These are phyloP conservation scores for Gastrolobium bilobum DNA, from an alignment of 306 rosid species.

Conservation along the genomic window DNA sequence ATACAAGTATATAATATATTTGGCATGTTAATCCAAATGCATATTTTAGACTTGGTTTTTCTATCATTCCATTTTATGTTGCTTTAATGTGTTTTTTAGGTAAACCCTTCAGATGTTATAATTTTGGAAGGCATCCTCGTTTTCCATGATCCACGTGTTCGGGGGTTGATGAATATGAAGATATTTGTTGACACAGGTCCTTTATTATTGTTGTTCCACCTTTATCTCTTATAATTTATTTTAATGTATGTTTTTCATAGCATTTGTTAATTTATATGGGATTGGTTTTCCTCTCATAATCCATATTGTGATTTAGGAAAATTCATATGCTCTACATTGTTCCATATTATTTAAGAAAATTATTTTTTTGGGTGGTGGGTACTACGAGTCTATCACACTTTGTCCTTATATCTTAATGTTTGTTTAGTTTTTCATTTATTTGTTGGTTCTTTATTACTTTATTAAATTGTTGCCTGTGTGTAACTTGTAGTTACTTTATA, in stretches of 20 bases:
- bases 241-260: slow-evolving; percentile 18
- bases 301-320: slow-evolving; percentile 2
- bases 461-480: background rate
- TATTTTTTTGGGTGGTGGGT: background rate
- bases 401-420: background rate
- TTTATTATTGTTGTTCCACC: slow-evolving; percentile 49
- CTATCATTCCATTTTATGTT: slow-evolving; percentile 32
- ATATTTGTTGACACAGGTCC: slow-evolving; percentile 99
- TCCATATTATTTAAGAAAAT: slow-evolving; percentile 1
- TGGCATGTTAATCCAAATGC: slow-evolving; percentile 30
- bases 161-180: slow-evolving; percentile 98
- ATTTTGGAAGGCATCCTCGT: slow-evolving; percentile 98
- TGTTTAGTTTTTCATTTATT: background rate
- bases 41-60: slow-evolving; percentile 24
- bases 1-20: slow-evolving; percentile 35
- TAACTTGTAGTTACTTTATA: slow-evolving; percentile 29
- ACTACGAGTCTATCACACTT: background rate
- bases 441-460: slow-evolving; percentile 18
- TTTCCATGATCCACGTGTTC: slow-evolving; percentile 94
- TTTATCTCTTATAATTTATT: slow-evolving; percentile 9
- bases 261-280: slow-evolving; percentile 13
- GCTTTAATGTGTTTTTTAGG: slow-evolving; percentile 59
- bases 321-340: slow-evolving; percentile 15
- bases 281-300: background rate
- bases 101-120: slow-evolving; percentile 97